A percentile compares a stretch with the other conserved stretches of the same genome.
phyloP scores from a whole-genome alignment of 768 basidiomycete species.

The Tylopilus sp. region DNA sequence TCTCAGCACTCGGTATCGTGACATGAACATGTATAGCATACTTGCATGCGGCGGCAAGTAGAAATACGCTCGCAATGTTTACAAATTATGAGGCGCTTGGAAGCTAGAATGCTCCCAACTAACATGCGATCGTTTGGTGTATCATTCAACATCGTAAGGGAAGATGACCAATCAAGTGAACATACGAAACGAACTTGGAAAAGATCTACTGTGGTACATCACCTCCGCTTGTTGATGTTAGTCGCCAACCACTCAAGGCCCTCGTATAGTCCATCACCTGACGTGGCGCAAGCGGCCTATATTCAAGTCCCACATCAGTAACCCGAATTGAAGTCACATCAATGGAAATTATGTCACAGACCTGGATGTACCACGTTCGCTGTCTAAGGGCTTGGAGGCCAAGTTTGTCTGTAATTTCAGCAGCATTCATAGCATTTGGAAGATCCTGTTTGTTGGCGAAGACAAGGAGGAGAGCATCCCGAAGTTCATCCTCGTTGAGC shows the following conservation, averaged over 20 bases:
- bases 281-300: slow-evolving; percentile 96
- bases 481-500: slow-evolving; percentile 99
- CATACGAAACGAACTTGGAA: slow-evolving; percentile 39
- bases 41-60: slow-evolving; percentile 9
- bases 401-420: slow-evolving; percentile 99
- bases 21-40: slow-evolving; percentile 21
- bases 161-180: slow-evolving; percentile 56
- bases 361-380: slow-evolving; percentile 98
- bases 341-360: slow-evolving; percentile 32
- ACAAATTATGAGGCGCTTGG: slow-evolving; percentile 1
- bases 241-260: slow-evolving; percentile 95
- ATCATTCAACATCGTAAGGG: slow-evolving; percentile 55
- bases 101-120: slow-evolving; percentile 28
- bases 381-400: slow-evolving; percentile 96
- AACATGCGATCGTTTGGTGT: slow-evolving; percentile 37
- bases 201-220: slow-evolving; percentile 42
- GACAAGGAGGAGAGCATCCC: slow-evolving; percentile 96
- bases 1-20: slow-evolving; percentile 2
- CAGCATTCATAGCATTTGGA: slow-evolving; percentile 99
- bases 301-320: slow-evolving; percentile 15
- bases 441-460: slow-evolving; percentile 99
- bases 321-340: not conserved
- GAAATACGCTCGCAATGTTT: not conserved
- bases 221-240: slow-evolving; percentile 79
- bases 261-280: slow-evolving; percentile 97